Conservation (phyloP, 306 rosid species). For the Benincasa hispida region DNA sequence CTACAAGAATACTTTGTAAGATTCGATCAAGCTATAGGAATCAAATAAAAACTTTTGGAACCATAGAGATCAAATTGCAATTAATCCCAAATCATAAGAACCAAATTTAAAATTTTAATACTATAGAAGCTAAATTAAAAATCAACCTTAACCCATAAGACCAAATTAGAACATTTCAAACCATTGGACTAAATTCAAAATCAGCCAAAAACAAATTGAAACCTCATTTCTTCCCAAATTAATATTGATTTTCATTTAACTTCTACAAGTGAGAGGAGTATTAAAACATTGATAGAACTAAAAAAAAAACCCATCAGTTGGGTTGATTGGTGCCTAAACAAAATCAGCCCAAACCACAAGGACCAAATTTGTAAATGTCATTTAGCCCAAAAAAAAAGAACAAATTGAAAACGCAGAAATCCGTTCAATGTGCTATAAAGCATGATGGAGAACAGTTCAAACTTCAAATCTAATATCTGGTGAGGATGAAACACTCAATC, state of each 20-base stretch:
- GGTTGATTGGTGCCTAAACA: too few species aligned
- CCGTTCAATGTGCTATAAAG: neutral
- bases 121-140: neutral
- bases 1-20: neutral
- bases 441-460: neutral
- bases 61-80: neutral
- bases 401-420: neutral
- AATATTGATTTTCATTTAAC: too few species aligned
- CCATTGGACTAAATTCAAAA: neutral
- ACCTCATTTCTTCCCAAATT: too few species aligned
- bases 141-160: neutral
- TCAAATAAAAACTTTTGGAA: neutral
- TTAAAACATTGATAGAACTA: too few species aligned
- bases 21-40: neutral
- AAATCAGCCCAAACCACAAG: neutral
- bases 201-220: too few species aligned
- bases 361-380: neutral
- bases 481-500: neutral
- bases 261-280: too few species aligned
- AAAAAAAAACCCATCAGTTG: too few species aligned
- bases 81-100: neutral
- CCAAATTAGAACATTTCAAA: neutral
- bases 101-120: neutral
- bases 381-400: too few species aligned
- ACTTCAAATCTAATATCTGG: neutral